These are phyloP conservation scores for Hypoxylon sp. DNA, from an alignment of 2,329 filamentous ascomycete species.

Conservation along the genomic window DNA sequence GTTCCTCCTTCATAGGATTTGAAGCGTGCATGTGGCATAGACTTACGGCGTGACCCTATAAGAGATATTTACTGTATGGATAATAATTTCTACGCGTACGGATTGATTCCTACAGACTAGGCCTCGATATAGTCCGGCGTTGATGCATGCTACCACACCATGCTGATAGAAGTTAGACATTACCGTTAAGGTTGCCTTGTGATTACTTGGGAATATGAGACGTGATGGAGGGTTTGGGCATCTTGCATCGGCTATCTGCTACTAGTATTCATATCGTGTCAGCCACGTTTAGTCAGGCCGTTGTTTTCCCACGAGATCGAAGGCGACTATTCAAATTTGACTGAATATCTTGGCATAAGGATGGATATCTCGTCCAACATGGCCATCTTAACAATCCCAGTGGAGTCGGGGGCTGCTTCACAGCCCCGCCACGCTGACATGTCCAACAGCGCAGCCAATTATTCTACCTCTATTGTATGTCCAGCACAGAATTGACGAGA, in stretches of 20 bases:
- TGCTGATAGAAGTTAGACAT: constrained; percentile 33
- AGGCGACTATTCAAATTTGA: constrained; percentile 20
- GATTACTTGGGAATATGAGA: constrained; percentile 11
- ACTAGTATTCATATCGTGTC: constrained; percentile 20
- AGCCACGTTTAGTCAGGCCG: constrained; percentile 29
- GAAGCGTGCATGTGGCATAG: constrained; percentile 40
- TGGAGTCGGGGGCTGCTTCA: constrained; percentile 42
- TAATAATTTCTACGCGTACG: constrained; percentile 24
- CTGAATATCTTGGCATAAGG: constrained; percentile 42
- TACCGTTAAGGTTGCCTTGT: constrained; percentile 35
- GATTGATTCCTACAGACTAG: constrained; percentile 41
- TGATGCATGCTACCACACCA: constrained; percentile 46
- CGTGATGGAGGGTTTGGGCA: constrained; percentile 17
- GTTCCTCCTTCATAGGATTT: constrained; percentile 33
- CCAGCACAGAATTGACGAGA: constrained; percentile 43
- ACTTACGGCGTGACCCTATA: constrained; percentile 13
- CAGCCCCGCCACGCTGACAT: constrained; percentile 49
- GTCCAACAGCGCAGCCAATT: constrained; percentile 40
- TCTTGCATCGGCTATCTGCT: constrained; percentile 17
- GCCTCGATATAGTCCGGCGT: constrained; percentile 34
- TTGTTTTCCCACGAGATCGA: constrained; percentile 27
- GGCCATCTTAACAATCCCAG: constrained; percentile 36
- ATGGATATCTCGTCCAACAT: constrained; percentile 37
- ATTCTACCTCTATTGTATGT: constrained; percentile 31
- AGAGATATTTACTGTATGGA: constrained; percentile 19